Base-by-base conservation (phyloP, 2,329 filamentous ascomycete genomes). In the Byssothecium circinans region DNA sequence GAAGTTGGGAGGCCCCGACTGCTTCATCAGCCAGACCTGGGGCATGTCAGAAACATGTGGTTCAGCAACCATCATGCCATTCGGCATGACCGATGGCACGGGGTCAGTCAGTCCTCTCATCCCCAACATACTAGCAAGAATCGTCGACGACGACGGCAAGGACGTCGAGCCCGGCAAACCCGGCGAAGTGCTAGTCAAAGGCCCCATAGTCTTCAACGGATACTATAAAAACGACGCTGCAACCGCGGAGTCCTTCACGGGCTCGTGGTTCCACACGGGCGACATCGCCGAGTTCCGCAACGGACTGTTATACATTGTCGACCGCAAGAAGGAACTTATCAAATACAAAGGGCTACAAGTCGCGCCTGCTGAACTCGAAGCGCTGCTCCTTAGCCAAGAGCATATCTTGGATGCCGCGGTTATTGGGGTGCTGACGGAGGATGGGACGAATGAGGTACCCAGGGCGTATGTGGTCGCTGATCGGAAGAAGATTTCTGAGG, bases 41-140 rank as follows among this genome's bases (percentile, higher is more conserved):
- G 82, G 83, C 0, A 60, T 83, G 33, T 83, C 78, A 36, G 82
- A 85, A 65, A 82, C 80, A 6, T 71, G 65, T 0, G 71, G 79
- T 1, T 71, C 71, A 0, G 74, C 79, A 6, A 83, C 80, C 0
- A 48, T 73, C 20, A 71, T 77, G 50, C 74, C 74, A 0, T 64
- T 69, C 8, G 73, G 69, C 0, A 62, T 66, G 41, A 58, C 59
- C 10, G 76, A 78, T 43, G 69, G 71, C 8, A 76, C 75, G 1
- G 79, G 79, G 2, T 79, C 76, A 25, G 72, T 82, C 5, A 67
- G 70, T 1, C 62, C 66, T 7, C 56, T 78, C 22, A 58, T 77
- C 0, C 70, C 74, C 0, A 75, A 75, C 45, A 65, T 68, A 60
- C 23, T 59, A 0, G 58, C 58, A 1, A 57, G 69, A 3, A 53